Base-by-base conservation (phyloP, 2,329 filamentous ascomycete genomes). In the Orbilia brochopaga region DNA sequence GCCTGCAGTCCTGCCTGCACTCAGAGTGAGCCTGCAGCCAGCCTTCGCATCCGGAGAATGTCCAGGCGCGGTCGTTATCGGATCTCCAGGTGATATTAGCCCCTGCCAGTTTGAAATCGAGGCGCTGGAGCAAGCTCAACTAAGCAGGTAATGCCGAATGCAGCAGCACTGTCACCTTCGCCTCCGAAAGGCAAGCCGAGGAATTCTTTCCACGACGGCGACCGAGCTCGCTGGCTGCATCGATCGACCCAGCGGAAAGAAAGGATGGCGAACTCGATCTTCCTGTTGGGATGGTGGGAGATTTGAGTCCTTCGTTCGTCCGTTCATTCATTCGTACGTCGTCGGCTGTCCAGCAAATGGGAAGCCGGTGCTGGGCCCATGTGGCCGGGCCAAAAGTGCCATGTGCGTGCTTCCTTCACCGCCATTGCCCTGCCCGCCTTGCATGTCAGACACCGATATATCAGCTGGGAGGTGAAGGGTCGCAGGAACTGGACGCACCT, bases 301-400 rank as follows among this genome's bases (percentile, higher is more conserved):
- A 60, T 48, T 27, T 51, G 56, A 46, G 2, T 50, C 58, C 48
- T 30, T 35, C 21, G 32, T n/a, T n/a, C n/a, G n/a, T n/a, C n/a
- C n/a, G n/a, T n/a, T n/a, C n/a, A n/a, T n/a, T n/a, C n/a, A n/a
- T n/a, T n/a, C n/a, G n/a, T n/a, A n/a, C n/a, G n/a, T 35, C 56
- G 48, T 58, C 65, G 58, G 27, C 17, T 19, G 19, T 10, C 19
- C 44, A 48, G 65, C 67, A 72, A 72, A 72, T 72, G 55, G 60
- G 67, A 65, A 17, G 67, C 24, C 40, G 30, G 53, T 56, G 60
- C 56, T 72, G 27, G 11, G 42, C 60, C 67, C 67, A 72, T 72
- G 67, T 72, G 67, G 67, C 42, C 60, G 40, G 55, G 42, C 15
- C 32, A 11, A 32, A n/a, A 32, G 27, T 8, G 4, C 27, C 27